phyloP scores from a whole-genome alignment of 768 basidiomycete species.

The Podaxis sp. region DNA sequence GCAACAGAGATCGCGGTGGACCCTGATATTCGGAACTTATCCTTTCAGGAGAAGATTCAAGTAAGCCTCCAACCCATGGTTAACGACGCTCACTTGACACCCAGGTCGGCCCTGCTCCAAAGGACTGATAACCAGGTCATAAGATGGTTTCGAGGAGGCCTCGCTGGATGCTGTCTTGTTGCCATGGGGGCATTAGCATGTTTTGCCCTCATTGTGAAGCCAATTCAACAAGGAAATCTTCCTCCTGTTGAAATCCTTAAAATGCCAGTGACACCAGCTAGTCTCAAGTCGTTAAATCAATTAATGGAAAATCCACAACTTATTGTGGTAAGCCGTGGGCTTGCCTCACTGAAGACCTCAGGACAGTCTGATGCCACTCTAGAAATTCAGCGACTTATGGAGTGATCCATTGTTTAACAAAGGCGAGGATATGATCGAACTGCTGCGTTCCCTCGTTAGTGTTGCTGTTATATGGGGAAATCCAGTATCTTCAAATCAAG shows the following conservation, averaged over 20 bases:
- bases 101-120: not conserved
- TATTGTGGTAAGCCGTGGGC: too few relatives aligned
- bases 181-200: not conserved
- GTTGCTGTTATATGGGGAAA: too few relatives aligned
- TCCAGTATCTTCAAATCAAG: too few relatives aligned
- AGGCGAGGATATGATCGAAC: too few relatives aligned
- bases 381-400: too few relatives aligned
- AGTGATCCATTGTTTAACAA: too few relatives aligned
- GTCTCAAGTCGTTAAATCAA: not conserved
- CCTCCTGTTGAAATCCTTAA: not conserved
- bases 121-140: not conserved
- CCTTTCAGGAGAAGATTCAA: not conserved
- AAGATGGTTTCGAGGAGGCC: not conserved
- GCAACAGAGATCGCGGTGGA: too few relatives aligned
- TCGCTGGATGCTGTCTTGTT: not conserved
- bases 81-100: not conserved
- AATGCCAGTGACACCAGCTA: not conserved
- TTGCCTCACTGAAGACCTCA: too few relatives aligned
- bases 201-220: not conserved
- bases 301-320: not conserved
- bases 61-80: not conserved
- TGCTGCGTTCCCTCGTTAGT: too few relatives aligned
- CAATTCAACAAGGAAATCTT: not conserved
- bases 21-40: not conserved
- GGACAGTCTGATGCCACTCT: too few relatives aligned